phyloP scores from a whole-genome alignment of 2,329 filamentous ascomycete species.

The Pseudogymnoascus sp. region DNA sequence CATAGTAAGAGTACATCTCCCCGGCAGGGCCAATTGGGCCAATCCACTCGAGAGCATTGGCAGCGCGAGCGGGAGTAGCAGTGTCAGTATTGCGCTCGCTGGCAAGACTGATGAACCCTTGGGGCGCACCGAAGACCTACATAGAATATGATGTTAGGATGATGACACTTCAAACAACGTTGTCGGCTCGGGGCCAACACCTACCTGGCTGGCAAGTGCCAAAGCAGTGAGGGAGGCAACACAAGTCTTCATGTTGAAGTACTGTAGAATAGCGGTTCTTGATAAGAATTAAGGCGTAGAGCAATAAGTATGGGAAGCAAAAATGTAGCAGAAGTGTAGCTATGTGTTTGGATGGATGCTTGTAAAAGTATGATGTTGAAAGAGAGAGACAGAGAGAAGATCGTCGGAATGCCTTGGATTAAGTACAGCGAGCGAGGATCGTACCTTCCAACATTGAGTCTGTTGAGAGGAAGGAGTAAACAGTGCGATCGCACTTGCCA shows the following conservation, averaged over 20 bases:
- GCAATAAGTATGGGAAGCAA: neutral
- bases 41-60: neutral
- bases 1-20: neutral
- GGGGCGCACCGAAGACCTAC: neutral
- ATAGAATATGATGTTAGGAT: neutral
- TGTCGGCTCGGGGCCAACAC: neutral
- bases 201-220: neutral
- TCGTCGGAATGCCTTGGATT: neutral
- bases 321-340: conserved; percentile 1
- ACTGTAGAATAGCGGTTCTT: neutral
- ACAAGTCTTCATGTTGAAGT: neutral
- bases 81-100: neutral
- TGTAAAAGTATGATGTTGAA: conserved; percentile 3
- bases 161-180: neutral
- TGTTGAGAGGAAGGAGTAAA: neutral
- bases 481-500: neutral
- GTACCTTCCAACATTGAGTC: neutral
- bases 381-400: neutral
- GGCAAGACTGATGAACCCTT: neutral
- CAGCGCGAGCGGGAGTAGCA: neutral
- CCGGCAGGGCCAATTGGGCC: neutral
- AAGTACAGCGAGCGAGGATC: neutral
- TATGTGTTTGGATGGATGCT: conserved; percentile 4
- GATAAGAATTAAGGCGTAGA: neutral
- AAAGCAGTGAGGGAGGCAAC: neutral